Conservation (phyloP, 2,329 filamentous ascomycete species). For the Paecilomyces sp. region DNA sequence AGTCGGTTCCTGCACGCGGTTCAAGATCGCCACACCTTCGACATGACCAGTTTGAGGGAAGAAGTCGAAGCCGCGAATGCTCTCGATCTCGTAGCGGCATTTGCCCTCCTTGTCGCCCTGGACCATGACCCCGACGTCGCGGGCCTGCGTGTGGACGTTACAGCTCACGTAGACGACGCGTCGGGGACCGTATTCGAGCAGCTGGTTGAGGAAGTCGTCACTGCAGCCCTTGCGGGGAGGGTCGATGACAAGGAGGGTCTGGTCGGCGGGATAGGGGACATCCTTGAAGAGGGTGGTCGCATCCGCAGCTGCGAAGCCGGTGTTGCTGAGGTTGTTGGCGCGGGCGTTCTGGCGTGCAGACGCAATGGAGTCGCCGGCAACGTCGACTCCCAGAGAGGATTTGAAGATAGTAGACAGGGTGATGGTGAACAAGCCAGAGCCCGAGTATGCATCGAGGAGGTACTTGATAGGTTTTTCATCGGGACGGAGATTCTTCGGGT, state of each 20-base stretch:
- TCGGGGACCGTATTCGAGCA: constrained; percentile 68
- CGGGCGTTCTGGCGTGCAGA: constrained; percentile 72
- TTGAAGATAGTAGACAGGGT: constrained; percentile 76
- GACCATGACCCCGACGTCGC: constrained; percentile 84
- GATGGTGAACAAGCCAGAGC: constrained; percentile 94
- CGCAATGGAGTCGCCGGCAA: constrained; percentile 68
- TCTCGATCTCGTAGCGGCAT: constrained; percentile 74
- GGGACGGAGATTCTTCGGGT: constrained; percentile 41
- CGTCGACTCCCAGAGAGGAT: constrained; percentile 82
- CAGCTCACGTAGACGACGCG: constrained; percentile 92
- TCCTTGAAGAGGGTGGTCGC: constrained; percentile 74
- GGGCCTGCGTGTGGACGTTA: constrained; percentile 94
- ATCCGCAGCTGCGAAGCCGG: constrained; percentile 83
- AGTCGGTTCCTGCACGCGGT: constrained; percentile 19
- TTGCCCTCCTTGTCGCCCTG: constrained; percentile 46
- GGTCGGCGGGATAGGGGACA: constrained; percentile 64
- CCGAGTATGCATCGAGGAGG: constrained; percentile 95
- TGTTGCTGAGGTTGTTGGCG: constrained; percentile 68
- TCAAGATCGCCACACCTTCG: constrained; percentile 57
- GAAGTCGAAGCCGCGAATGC: constrained; percentile 87
- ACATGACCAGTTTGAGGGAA: constrained; percentile 80
- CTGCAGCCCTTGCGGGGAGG: constrained; percentile 96
- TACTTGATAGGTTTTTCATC: constrained; percentile 57
- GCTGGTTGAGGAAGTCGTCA: constrained; percentile 70
- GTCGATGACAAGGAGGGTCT: constrained; percentile 92